Base-by-base conservation (phyloP, 2,329 filamentous ascomycete species). In the Ophiocordyceps camponoti-leonardi region DNA sequence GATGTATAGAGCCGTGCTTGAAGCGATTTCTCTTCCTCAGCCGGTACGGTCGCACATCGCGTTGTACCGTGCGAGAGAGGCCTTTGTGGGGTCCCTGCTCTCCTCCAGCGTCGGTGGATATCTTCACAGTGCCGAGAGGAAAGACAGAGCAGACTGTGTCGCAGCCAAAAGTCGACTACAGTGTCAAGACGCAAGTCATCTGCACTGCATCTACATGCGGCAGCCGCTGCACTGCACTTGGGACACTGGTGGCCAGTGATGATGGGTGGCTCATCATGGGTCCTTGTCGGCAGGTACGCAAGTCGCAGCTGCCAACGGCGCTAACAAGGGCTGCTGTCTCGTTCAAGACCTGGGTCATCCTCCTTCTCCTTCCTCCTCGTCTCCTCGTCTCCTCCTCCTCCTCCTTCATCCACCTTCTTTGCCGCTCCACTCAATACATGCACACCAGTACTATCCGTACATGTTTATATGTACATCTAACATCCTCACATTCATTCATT, bases 301-400 rank as follows among this genome's bases (percentile, higher is more conserved):
- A 26, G 45, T 40, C 43, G 43, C 43, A 44, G 43, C 43, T 45
- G 26, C 45, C 45, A 42, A 45, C 42, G 48, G 45, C 48, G 48
- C 48, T 46, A 47, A 49, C n/a, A 31, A 41, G 19, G 37, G 45
- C 43, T 44, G 33, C 39, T 46, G 48, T 49, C 47, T 49, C 47
- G 45, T 43, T 43, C 41, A 22, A 42, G 13, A n/a, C 16, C 30
- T 14, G 30, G 33, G 33, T 37, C 33, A 37, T 37, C 33, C 33
- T 37, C 33, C 33, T 37, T 11, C 33, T 37, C 33, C 14, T 37
- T n/a, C n/a, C n/a, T n/a, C n/a, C n/a, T n/a, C n/a, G n/a, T n/a
- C n/a, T n/a, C 14, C 8, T 26, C 23, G 23, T 26, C 23, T 8
- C 8, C 23, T 8, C 8, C 23, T 8, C 8, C 23, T 8, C 8